Evolutionary conservation across 2,329 filamentous ascomycete genomes (phyloP), one percentile per base, ranked within the genome.

Genomic region (Sordariomycetes sp.): DNA sequence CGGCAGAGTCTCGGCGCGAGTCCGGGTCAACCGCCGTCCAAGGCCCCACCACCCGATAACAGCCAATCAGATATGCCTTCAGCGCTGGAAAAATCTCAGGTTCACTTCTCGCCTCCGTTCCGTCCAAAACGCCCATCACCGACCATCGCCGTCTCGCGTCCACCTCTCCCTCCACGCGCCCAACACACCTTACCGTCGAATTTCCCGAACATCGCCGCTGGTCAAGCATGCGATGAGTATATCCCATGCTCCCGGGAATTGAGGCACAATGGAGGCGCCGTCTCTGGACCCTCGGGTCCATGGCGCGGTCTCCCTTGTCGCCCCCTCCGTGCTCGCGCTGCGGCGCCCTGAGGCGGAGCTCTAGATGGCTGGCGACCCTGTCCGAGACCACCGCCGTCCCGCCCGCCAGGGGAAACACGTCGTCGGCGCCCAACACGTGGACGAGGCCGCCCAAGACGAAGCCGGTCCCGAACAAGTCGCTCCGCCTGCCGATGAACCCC

Each of bases 181-280:
- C 5, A 12, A 50, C 45, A 12, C n/a, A 20, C 20, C n/a, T 8
- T 13, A 2, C 45, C 45, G 20, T 7, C 20, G 2, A 24, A 24
- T 20, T 12, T 13, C 45, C n/a, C 20, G 17, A 2, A 50, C 20
- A 50, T 45, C 39, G 39, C 39, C 39, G n/a, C 39, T 45, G 39
- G 39, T 45, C 25, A 58, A 54, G 52, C 35, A 58, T 58, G 57
- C 53, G 34, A 45, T 42, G 34, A 22, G 34, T 55, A 13, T 52
- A 55, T 42, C 53, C 42, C 42, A 58, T 58, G 57, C 57, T 51
- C 25, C 39, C 36, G 57, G 57, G 57, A 58, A 58, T 58, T 50
- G 28, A 52, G 53, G 48, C 53, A 55, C 53, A 55, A 55, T 55
- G 57, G 57, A 55, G 57, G 34, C 57, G 39, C 57, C 48, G 57